Evolutionary conservation across 495 filamentous ascomycete species (phyloP), one percentile per base, ranked within the genome.

Genomic region (Rhizodiscina lignyota): DNA sequence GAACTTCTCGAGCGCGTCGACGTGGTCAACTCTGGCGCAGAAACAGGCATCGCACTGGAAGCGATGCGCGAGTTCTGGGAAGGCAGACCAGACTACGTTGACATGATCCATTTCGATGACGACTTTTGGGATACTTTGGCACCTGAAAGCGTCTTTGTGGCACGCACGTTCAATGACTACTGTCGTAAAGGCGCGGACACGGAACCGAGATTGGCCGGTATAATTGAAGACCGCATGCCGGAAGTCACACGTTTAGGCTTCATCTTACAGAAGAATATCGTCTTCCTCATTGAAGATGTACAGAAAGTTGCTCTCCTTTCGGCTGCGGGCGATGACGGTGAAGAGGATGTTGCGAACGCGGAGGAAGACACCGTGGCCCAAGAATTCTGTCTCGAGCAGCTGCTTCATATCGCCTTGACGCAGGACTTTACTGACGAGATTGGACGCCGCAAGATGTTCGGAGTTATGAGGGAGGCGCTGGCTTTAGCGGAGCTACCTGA

Each of bases 41-140:
- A 94, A 50, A 79, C 76, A 42, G 89, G 89, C 3, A 81, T 94
- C 26, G 85, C 81, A 1, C 67, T 84, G 16, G 82, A 92, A 45
- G 89, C 91, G 2, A 87, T 99, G 81, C 75, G 70, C 40, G 78
- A 81, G 32, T 96, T 99, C 62, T 99, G 89, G 89, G 78, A 84
- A 46, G 83, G 85, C 21, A 73, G 89, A 18, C 77, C 82, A 2
- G 89, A 99, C 50, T 94, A 96, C 50, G 63, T 82, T 3, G 82
- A 89, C 22, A 73, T 67, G 12, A 63, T 94, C 34, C 58, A 63
- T 16, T 92, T 99, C 39, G 75, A 84, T 33, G 80, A 94, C 47
- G 58, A 58, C 4, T 99, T 83, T 61, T 99, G 85, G 79, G 76
- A 94, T 40, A 72, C 68, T 4, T 63, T 96, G 13, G 83, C 70